phyloP scores from a whole-genome alignment of 2,329 filamentous ascomycete genomes.

The Diplodia scrobiculata region DNA sequence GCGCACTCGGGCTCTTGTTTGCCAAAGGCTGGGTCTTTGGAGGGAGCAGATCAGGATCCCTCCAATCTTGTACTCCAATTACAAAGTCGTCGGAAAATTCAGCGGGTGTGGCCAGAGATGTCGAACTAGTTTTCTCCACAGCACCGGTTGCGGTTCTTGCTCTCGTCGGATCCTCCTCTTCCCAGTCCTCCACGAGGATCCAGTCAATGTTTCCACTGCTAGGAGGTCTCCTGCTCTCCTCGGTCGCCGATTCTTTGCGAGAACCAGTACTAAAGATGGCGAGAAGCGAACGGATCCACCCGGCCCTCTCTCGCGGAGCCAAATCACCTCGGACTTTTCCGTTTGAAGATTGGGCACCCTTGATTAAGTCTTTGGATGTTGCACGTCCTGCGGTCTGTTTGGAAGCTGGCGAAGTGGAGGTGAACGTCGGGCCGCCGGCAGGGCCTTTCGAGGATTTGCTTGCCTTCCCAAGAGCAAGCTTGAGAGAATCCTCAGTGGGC shows the following conservation, averaged over 20 bases:
- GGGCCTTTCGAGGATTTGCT: constrained; percentile 36
- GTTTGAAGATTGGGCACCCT: neutral
- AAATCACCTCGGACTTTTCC: constrained; percentile 1
- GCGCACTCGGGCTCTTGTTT: constrained; percentile 30
- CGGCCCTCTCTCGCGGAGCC: constrained; percentile 38
- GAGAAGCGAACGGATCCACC: constrained; percentile 53
- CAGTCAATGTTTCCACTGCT: constrained; percentile 74
- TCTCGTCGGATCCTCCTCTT: constrained; percentile 49
- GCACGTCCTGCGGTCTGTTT: constrained; percentile 35
- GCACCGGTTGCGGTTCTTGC: constrained; percentile 22
- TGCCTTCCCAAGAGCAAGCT: constrained; percentile 30
- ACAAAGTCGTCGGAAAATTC: constrained; percentile 63
- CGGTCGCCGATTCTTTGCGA: constrained; percentile 33
- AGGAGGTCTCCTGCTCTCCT: constrained; percentile 65
- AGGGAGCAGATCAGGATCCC: constrained; percentile 72
- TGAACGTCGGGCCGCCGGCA: constrained; percentile 35
- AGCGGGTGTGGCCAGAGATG: constrained; percentile 16
- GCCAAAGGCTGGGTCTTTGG: constrained; percentile 38
- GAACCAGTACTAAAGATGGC: constrained; percentile 48
- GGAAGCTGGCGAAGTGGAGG: constrained; percentile 36
- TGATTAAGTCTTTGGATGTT: neutral
- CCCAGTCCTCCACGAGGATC: constrained; percentile 69
- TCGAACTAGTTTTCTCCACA: constrained; percentile 32
- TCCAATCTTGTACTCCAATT: constrained; percentile 85
- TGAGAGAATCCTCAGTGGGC: constrained; percentile 59